Evolutionary conservation across 257 asterid species (phyloP).

Genomic region (Osmanthus fragrans): DNA sequence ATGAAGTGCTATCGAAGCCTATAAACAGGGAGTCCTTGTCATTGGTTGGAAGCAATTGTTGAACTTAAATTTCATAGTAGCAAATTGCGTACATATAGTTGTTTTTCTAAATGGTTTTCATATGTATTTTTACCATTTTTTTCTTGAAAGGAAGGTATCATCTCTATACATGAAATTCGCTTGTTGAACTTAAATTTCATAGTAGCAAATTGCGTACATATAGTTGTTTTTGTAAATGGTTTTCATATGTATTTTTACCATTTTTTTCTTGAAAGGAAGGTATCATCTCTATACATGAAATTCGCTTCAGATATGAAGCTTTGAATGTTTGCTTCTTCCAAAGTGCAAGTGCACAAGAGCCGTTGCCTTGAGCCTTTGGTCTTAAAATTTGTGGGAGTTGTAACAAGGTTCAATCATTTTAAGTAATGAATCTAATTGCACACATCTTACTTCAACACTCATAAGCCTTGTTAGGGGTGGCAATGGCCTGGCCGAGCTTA

Average conservation of each 20-base stretch:
- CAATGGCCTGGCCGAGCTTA: too few species aligned
- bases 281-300: neutral
- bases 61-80: slow-evolving; percentile 32
- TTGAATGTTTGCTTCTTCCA: too few species aligned
- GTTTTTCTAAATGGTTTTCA: neutral
- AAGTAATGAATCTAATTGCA: neutral
- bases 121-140: neutral
- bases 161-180: too few species aligned
- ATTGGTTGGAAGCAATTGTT: slow-evolving; percentile 13
- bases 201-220: slow-evolving; percentile 12
- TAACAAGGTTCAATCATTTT: neutral
- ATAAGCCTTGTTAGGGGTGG: neutral
- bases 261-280: neutral
- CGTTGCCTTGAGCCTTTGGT: neutral
- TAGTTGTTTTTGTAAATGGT: neutral
- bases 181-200: slow-evolving; percentile 27
- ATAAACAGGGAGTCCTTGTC: slow-evolving; percentile 54
- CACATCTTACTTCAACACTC: neutral
- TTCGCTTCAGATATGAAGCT: too few species aligned
- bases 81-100: neutral
- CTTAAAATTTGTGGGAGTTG: neutral
- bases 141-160: neutral
- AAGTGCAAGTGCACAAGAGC: neutral
- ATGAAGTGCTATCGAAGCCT: slow-evolving; percentile 51
- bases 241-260: neutral